Base-by-base conservation (phyloP, 768 basidiomycete genomes). In the Melanogaster broomeanus region DNA sequence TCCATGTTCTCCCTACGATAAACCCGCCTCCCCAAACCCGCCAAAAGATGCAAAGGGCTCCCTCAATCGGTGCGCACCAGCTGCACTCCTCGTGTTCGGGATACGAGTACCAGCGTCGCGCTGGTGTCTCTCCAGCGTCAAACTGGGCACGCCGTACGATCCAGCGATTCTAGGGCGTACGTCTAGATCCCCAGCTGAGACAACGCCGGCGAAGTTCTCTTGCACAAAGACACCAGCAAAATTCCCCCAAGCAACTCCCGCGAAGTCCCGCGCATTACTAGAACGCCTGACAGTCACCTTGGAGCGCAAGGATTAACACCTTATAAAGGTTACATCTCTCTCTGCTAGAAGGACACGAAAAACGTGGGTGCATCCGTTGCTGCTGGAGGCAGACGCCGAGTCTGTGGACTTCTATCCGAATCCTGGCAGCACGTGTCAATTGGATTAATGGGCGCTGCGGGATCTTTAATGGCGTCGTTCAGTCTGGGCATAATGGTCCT, bases 21-120 rank as follows among this genome's bases (percentile, higher is more conserved):
- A 73, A 67, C 49, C 55, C 15, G 72, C 75, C 4, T 71, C 73
- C 9, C 74, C 77, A 2, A 74, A 67, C 74, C 77, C 18, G 59
- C 45, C 64, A 72, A 52, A 56, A 65, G 35, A 64, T 47, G 55
- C 54, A 53, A 28, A n/a, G n/a, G n/a, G 60, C 66, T 3, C 58
- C 66, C 6, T 71, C 72, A 15, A 67, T 56, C n/a, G n/a, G n/a
- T 16, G 53, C n/a, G n/a, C n/a, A 55, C 9, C 1, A 47, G 15
- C 11, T 18, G 4, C 8, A 7, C 22, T 3, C 39, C 62, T 10
- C 57, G 61, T 3, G 15, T 22, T 0, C 60, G 64, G 37, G 48
- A 57, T 2, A 56, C 55, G 57, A 66, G 66, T 41, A 49, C 54
- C 0, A 51, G 59, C 25, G 46, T 58, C 21, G 7, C 53, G n/a